Conservation (phyloP, 2,329 filamentous ascomycete species). For the Fusarium tricinctum region DNA sequence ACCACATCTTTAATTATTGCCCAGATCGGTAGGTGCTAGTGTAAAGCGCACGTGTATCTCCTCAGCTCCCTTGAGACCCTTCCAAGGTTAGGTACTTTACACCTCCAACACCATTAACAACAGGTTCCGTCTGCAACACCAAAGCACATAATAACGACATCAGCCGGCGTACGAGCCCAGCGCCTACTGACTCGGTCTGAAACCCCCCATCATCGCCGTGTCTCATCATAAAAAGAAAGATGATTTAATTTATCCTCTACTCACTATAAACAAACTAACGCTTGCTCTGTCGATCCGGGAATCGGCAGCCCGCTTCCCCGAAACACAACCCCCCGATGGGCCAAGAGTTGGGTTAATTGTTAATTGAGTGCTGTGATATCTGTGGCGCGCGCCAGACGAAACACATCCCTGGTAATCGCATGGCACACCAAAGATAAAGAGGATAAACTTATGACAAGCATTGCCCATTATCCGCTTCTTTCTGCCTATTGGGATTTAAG, state of each 20-base stretch:
- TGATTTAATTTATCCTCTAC: conserved; percentile 6
- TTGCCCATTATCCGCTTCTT: conserved; percentile 15
- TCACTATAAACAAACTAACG: conserved; percentile 1
- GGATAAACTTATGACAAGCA: not conserved
- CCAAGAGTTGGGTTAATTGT: not conserved
- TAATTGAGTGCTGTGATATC: conserved; percentile 16
- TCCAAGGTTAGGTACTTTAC: conserved; percentile 9
- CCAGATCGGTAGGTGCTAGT: conserved; percentile 44
- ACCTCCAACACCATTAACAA: conserved; percentile 11
- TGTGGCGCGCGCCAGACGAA: conserved; percentile 50
- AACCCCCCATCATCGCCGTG: conserved; percentile 26
- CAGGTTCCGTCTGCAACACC: conserved; percentile 2
- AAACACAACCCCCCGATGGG: conserved; percentile 13
- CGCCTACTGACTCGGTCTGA: conserved; percentile 29
- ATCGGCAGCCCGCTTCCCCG: conserved; percentile 36
- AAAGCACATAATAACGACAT: conserved; percentile 3
- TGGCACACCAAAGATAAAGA: conserved; percentile 10
- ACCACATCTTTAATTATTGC: conserved; percentile 20
- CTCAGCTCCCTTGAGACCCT: not conserved
- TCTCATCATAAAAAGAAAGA: not conserved
- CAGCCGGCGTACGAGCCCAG: conserved; percentile 13
- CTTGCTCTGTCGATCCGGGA: conserved; percentile 34
- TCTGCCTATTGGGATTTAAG: conserved; percentile 9
- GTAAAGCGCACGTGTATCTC: conserved; percentile 43
- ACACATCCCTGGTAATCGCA: conserved; percentile 38